Base-by-base conservation (phyloP, 345 rosid species). In the Durio zibethinus region DNA sequence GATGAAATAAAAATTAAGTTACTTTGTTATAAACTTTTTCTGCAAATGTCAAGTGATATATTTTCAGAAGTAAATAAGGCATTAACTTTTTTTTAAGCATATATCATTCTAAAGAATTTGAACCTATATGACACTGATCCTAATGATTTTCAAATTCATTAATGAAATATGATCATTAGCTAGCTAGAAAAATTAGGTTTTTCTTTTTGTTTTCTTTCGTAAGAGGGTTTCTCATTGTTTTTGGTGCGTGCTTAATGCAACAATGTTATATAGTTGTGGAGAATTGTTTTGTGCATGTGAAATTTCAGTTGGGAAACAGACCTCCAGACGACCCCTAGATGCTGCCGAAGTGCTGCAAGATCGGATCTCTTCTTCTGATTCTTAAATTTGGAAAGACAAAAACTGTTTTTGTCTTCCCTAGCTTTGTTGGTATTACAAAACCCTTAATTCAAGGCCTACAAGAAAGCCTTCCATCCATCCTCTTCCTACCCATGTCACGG, bases 251-350 rank as follows among this genome's bases (percentile, higher is more conserved):
- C n/a, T 52, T 52, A 54, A 1, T 20, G 27, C 43, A 40, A 9
- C 7, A 40, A 40, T 40, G 43, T 7, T 7, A 25, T 23, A 33
- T 7, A 11, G 18, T 18, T 71, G 33, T 67, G 52, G 72, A 8
- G 20, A 45, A 68, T 7, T 35, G 53, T 76, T 59, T 31, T 47
- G 64, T 45, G 60, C 84, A 77, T 67, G 78, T 81, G 84, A 81
- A 60, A 7, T 47, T 23, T 47, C 4, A 12, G 54, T 50, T 47
- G 47, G 48, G 25, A n/a, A 31, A 70, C 56, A 48, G 74, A 54
- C 21, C 60, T n/a, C n/a, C 20, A 33, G n/a, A 63, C 2, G 23
- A 11, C 16, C 21, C 12, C 38, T 15, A 21, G 10, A 42, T 35
- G 10, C 16, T 63, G 68, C 21, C 4, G 2, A 11, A 33, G 1